These are phyloP conservation scores for Ganoderma multipileum DNA, from an alignment of 1,284 basidiomycete species.

Conservation along the genomic window DNA sequence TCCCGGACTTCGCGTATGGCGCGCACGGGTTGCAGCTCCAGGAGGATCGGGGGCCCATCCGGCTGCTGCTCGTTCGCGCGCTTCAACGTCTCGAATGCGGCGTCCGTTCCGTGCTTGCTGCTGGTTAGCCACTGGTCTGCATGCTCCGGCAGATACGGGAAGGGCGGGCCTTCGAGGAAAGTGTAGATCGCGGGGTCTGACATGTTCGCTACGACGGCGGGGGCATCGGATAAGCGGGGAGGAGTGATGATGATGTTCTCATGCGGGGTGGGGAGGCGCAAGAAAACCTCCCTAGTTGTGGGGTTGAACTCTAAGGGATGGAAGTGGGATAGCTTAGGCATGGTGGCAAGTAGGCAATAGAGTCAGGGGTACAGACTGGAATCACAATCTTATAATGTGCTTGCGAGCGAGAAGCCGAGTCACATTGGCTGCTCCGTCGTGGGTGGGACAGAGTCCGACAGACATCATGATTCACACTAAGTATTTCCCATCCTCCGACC, in stretches of 20 bases:
- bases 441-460: too few relatives aligned
- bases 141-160: constrained; percentile 57
- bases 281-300: constrained; percentile 35
- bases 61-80: constrained; percentile 36
- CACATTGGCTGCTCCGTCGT: neutral
- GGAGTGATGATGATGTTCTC: constrained; percentile 66
- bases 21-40: constrained; percentile 51
- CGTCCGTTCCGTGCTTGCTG: constrained; percentile 36
- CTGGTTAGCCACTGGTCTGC: constrained; percentile 43
- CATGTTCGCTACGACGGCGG: constrained; percentile 44
- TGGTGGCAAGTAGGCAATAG: neutral
- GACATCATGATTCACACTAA: neutral
- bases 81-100: constrained; percentile 46
- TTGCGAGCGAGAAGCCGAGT: neutral
- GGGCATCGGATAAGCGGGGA: constrained; percentile 54
- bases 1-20: constrained; percentile 53
- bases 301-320: constrained; percentile 34
- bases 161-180: constrained; percentile 54
- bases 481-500: neutral
- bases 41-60: constrained; percentile 39
- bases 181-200: constrained; percentile 57
- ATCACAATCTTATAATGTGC: neutral
- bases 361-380: neutral
- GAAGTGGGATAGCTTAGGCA: constrained; percentile 25
- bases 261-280: constrained; percentile 46